Base-by-base conservation (phyloP, 2,329 filamentous ascomycete species). In the Chaetomium olivaceum region DNA sequence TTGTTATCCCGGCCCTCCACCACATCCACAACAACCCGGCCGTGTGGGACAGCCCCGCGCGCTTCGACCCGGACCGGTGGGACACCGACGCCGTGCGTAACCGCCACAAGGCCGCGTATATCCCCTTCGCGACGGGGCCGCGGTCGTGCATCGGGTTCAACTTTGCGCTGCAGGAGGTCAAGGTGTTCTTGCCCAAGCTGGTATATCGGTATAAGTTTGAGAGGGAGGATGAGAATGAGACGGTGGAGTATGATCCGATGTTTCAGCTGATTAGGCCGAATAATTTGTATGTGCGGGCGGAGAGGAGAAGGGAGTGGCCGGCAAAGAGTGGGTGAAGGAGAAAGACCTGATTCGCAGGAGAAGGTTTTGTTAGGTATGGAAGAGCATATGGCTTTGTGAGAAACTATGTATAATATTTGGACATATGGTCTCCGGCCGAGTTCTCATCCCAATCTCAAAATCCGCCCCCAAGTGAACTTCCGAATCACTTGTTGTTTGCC, bases 121-220 rank as follows among this genome's bases (percentile, higher is more conserved):
- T 84, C 3, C 87, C 87, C 0, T 89, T 89, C 68, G 86, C 82
- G 0, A 77, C 80, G 0, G 87, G 87, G 0, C 82, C 79, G 0
- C 77, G 87, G 1, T 82, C 81, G 76, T 89, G 87, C 67, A 85
- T 89, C 63, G 87, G 86, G 0, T 88, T 87, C 80, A 89, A 87
- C 74, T 87, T 89, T 73, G 87, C 86, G 0, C 76, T 89, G 7
- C 80, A 83, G 65, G 85, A 89, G 74, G 79, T 87, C 65, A 88
- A 88, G 77, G 78, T 87, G 4, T 82, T 87, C 70, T 48, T 89
- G 68, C 78, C 81, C 1, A 85, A 88, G 76, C 75, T 89, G 46
- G 74, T 89, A 2, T 88, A 82, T 64, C 78, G 86, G 8, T 89
- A 89, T 72, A 77, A 83, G 62, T 89, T 87, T 65, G 74, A 67